phyloP scores from a whole-genome alignment of 2,329 filamentous ascomycete species.

The Colletotrichum simmondsii region DNA sequence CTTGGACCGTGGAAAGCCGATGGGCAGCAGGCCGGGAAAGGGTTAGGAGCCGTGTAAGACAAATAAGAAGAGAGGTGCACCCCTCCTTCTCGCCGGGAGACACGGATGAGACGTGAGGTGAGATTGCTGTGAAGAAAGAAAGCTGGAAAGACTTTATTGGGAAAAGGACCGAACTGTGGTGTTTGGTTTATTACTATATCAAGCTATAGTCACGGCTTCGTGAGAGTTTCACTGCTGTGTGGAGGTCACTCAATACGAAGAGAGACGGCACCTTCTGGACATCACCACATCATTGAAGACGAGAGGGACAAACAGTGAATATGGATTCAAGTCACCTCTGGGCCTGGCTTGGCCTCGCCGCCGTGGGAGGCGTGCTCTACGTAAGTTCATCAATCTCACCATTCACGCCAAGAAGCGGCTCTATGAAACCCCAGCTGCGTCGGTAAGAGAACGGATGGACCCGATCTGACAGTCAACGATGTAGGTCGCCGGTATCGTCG shows the following conservation, averaged over 20 bases:
- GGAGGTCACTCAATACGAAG: background rate
- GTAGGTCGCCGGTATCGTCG: slow-evolving; percentile 53
- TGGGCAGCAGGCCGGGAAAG: background rate
- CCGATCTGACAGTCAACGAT: slow-evolving; percentile 8
- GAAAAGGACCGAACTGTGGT: background rate
- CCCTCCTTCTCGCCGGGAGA: background rate
- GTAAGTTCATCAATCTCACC: slow-evolving; percentile 46
- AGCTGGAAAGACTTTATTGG: background rate
- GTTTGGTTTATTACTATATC: background rate
- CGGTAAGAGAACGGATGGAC: too few relatives aligned
- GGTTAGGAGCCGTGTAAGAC: background rate
- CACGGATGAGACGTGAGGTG: background rate
- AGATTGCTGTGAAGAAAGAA: background rate
- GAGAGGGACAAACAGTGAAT: background rate
- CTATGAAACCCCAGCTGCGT: too few relatives aligned
- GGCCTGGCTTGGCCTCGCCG: slow-evolving; percentile 52
- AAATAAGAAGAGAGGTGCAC: background rate
- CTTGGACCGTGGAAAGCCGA: slow-evolving; percentile 30
- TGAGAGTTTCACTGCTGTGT: background rate
- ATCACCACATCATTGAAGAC: background rate
- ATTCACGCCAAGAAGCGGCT: background rate
- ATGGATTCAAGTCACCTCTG: slow-evolving; percentile 47
- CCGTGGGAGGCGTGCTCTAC: slow-evolving; percentile 49
- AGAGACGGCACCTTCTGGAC: background rate
- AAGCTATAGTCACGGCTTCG: background rate